Percentiles rank a stretch among this genome's conserved stretches.
Conservation (phyloP, 2,329 filamentous ascomycete genomes). For the Penicillium brevicompactum region DNA sequence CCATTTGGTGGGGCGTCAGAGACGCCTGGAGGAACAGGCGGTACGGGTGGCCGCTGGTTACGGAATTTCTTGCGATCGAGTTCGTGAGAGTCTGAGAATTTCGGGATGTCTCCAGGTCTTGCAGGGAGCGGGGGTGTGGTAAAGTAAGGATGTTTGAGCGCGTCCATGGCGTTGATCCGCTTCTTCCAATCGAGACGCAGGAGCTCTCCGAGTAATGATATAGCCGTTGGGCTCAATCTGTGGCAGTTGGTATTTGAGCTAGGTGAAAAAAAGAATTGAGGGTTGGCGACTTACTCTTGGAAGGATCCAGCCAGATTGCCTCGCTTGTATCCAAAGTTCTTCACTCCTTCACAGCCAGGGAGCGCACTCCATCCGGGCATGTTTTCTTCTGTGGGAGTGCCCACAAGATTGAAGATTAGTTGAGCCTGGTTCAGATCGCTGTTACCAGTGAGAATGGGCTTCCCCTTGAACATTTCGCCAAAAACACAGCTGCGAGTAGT, state of each 20-base stretch:
- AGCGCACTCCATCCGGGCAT: constrained; percentile 91
- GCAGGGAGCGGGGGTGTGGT: constrained; percentile 75
- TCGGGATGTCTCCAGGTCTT: constrained; percentile 81
- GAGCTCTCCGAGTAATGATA: constrained; percentile 79
- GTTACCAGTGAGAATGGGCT: constrained; percentile 87
- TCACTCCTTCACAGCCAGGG: constrained; percentile 77
- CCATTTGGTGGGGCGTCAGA: constrained; percentile 71
- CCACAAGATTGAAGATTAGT: constrained; percentile 90
- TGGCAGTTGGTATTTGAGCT: background rate
- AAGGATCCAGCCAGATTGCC: constrained; percentile 75
- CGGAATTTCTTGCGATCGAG: constrained; percentile 91
- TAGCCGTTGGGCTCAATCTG: constrained; percentile 68
- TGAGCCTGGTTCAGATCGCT: constrained; percentile 88
- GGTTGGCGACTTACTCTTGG: constrained; percentile 58
- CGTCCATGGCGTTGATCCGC: constrained; percentile 91
- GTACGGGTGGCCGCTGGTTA: constrained; percentile 78
- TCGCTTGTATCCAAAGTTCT: constrained; percentile 60
- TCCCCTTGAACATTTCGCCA: constrained; percentile 93
- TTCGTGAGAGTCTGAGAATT: constrained; percentile 93
- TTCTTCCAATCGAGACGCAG: constrained; percentile 86
- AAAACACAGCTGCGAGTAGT: constrained; percentile 75
- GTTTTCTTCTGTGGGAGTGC: constrained; percentile 81
- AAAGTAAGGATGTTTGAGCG: constrained; percentile 90
- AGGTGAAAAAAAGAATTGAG: background rate
- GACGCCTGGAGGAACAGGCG: constrained; percentile 88